Percentiles rank a stretch among this genome's conserved stretches.
Evolutionary conservation across 768 basidiomycete species (phyloP).

Genomic region (Chlorophyllum brunneum): DNA sequence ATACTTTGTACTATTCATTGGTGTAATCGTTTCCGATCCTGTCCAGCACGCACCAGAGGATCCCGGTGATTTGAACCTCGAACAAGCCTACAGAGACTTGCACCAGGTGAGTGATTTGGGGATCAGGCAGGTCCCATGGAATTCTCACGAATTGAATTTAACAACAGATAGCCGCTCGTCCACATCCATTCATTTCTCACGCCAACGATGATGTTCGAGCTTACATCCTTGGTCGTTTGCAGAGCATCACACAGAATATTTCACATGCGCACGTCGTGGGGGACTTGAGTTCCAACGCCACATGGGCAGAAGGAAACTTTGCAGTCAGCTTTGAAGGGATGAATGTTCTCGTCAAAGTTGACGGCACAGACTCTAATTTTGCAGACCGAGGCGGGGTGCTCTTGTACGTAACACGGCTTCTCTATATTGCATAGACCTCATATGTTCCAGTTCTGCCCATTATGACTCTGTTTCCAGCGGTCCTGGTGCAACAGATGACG

Average conservation of each 20-base stretch:
- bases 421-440: too few relatives aligned
- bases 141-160: neutral
- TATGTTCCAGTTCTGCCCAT: slow-evolving; percentile 56
- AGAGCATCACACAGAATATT: slow-evolving; percentile 1
- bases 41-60: slow-evolving; percentile 13
- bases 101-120: slow-evolving; percentile 14
- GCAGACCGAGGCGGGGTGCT: slow-evolving; percentile 42
- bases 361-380: slow-evolving; percentile 37
- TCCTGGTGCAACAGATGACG: slow-evolving; percentile 67
- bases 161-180: slow-evolving; percentile 17
- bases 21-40: slow-evolving; percentile 9
- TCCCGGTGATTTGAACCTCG: slow-evolving; percentile 10
- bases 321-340: slow-evolving; percentile 50
- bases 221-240: slow-evolving; percentile 15
- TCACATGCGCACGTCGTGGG: slow-evolving; percentile 9
- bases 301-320: slow-evolving; percentile 27
- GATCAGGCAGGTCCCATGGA: neutral
- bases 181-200: slow-evolving; percentile 16
- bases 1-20: slow-evolving; percentile 6
- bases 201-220: slow-evolving; percentile 16
- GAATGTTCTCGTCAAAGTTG: slow-evolving; percentile 58
- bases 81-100: slow-evolving; percentile 15
- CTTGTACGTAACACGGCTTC: slow-evolving; percentile 20
- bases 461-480: slow-evolving; percentile 71
- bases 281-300: slow-evolving; percentile 35